These are phyloP conservation scores for Phymatotrichopsis omnivora DNA, from an alignment of 2,329 filamentous ascomycete species.

Conservation along the genomic window DNA sequence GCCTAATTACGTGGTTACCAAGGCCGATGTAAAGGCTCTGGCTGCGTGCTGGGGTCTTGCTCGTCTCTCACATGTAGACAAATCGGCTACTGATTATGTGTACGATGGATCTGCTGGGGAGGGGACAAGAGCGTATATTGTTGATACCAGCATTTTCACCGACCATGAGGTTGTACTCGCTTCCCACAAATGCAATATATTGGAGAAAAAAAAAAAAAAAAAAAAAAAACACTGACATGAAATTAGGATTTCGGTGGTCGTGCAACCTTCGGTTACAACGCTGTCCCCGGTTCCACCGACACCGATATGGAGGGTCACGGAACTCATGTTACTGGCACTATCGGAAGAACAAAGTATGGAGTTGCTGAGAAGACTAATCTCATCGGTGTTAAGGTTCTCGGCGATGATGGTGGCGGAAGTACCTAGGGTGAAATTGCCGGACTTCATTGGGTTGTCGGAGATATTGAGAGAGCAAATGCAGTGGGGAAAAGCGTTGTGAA, in stretches of 20 bases:
- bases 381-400: constrained; percentile 42
- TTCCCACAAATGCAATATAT: background rate
- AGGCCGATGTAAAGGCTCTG: constrained; percentile 10
- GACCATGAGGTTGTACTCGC: constrained; percentile 38
- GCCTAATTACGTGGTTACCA: constrained; percentile 14
- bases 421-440: constrained; percentile 12
- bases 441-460: constrained; percentile 16
- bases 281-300: constrained; percentile 33
- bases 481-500: too few species aligned
- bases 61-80: constrained; percentile 20
- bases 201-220: too few species aligned
- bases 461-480: too few species aligned
- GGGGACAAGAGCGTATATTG: constrained; percentile 52
- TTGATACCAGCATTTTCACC: constrained; percentile 54
- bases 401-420: constrained; percentile 30
- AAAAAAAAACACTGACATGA: background rate
- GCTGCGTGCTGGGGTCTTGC: constrained; percentile 23
- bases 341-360: constrained; percentile 40
- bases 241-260: constrained; percentile 46
- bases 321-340: constrained; percentile 42
- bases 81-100: constrained; percentile 36
- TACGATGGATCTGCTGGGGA: constrained; percentile 44
- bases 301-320: constrained; percentile 40
- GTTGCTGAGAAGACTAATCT: constrained; percentile 41
- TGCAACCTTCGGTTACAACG: constrained; percentile 46